Base-by-base conservation (phyloP, 1,284 basidiomycete genomes). In the Sporisorium scitamineum region DNA sequence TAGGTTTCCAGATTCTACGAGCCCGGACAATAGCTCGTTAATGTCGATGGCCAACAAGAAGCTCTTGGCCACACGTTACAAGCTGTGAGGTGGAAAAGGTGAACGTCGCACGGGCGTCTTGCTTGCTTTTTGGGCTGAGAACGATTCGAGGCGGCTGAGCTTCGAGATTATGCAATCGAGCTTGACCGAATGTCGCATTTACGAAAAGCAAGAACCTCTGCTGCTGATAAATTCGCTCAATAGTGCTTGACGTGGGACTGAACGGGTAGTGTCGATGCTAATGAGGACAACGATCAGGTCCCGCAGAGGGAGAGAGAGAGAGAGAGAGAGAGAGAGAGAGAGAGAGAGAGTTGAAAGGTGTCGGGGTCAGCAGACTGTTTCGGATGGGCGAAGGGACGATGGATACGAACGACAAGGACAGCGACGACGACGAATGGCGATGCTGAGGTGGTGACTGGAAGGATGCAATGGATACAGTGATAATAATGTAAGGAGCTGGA, bases 351-450 rank as follows among this genome's bases (percentile, higher is more conserved):
- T 29, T n/a, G 27, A 50, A 31, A 20, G 39, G 39, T 20, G n/a
- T 9, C n/a, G 39, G n/a, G n/a, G 39, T 42, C 39, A 42, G 39
- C 8, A 9, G 39, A 42, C n/a, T n/a, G 39, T 8, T 10, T 20
- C 44, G 24, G 16, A 47, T 3, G 7, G 14, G 22, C 4, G n/a
- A 27, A 20, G 10, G 14, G 44, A 27, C 11, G 5, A 13, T 8
- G 44, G 44, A 27, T 26, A 20, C 22, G 42, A n/a, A 8, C 37
- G 22, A 10, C 4, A 20, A 13, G 16, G 44, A 47, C 26, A 26
- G n/a, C 14, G 47, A 14, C 18, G 27, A 27, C 47, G 47, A 50
- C 47, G 47, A 51, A 34, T 59, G 48, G 45, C 47, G 48, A 51
- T 48, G 56, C 11, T 8, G 37, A 8, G 29, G 18, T 27, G 27